These are phyloP conservation scores for Albophoma yamanashiensis DNA, from an alignment of 2,329 filamentous ascomycete genomes.

Conservation along the genomic window DNA sequence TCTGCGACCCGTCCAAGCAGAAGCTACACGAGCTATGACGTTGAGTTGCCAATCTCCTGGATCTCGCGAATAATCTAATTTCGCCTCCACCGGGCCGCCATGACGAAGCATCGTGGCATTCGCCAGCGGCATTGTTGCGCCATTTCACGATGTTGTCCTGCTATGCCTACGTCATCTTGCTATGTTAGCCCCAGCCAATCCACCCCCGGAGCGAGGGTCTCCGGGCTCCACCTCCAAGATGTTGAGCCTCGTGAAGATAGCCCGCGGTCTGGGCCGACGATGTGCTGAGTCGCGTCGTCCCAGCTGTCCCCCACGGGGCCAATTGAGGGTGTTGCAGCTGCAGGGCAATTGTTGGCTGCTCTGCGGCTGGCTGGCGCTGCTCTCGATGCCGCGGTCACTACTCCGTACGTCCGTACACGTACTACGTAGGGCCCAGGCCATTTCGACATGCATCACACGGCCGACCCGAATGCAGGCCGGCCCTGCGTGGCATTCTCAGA, in stretches of 20 bases:
- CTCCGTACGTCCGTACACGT: too few relatives aligned
- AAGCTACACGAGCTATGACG: background rate
- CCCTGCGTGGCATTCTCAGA: background rate
- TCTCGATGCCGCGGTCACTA: background rate
- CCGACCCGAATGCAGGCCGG: background rate
- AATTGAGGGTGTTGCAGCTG: background rate
- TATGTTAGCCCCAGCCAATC: background rate
- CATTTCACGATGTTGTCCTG: background rate
- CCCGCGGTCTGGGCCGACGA: too few relatives aligned
- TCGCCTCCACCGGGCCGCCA: background rate
- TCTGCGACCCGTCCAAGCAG: background rate
- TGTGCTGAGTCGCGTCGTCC: background rate
- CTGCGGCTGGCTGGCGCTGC: background rate
- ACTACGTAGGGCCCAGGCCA: background rate
- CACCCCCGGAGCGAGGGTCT: background rate
- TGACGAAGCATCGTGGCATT: background rate
- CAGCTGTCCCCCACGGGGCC: background rate
- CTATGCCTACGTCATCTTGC: background rate
- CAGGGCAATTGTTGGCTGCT: too few relatives aligned
- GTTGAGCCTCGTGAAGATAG: background rate
- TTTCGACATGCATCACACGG: background rate
- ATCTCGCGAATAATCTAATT: background rate
- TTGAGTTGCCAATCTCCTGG: background rate
- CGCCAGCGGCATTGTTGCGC: background rate
- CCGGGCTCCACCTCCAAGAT: background rate